phyloP scores from a whole-genome alignment of 495 filamentous ascomycete genomes.

The Hyaloscypha finlandica region DNA sequence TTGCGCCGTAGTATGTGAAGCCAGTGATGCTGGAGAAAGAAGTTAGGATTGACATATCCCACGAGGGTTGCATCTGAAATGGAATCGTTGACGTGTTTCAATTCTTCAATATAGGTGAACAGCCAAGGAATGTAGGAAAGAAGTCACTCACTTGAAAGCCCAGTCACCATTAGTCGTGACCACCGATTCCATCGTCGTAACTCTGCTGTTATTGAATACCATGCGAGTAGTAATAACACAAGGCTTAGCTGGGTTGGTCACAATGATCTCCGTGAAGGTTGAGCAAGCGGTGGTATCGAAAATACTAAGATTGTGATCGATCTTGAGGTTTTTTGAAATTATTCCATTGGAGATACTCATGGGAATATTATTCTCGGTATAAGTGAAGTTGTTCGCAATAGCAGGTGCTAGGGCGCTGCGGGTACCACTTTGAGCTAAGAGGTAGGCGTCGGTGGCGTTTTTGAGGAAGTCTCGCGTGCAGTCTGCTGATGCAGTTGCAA shows the following conservation, averaged over 20 bases:
- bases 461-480: conserved; percentile 34
- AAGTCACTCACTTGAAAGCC: conserved; percentile 39
- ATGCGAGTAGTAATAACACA: conserved; percentile 35
- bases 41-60: too few species aligned
- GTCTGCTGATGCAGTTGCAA: neutral
- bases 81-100: too few species aligned
- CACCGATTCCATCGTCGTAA: conserved; percentile 36
- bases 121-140: too few species aligned
- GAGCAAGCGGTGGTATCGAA: conserved; percentile 35
- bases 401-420: conserved; percentile 35
- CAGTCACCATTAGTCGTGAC: conserved; percentile 41
- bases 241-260: conserved; percentile 28
- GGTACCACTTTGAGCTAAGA: conserved; percentile 48
- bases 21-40: neutral
- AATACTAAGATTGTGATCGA: conserved; percentile 32
- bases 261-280: conserved; percentile 36
- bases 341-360: conserved; percentile 18
- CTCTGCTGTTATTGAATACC: conserved; percentile 25
- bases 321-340: conserved; percentile 28
- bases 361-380: conserved; percentile 11
- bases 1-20: neutral
- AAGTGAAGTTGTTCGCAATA: conserved; percentile 14
- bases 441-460: conserved; percentile 40
- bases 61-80: too few species aligned
- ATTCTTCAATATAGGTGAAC: too few species aligned